phyloP scores from a whole-genome alignment of 2,329 filamentous ascomycete genomes.

The Epichloe hybrida region DNA sequence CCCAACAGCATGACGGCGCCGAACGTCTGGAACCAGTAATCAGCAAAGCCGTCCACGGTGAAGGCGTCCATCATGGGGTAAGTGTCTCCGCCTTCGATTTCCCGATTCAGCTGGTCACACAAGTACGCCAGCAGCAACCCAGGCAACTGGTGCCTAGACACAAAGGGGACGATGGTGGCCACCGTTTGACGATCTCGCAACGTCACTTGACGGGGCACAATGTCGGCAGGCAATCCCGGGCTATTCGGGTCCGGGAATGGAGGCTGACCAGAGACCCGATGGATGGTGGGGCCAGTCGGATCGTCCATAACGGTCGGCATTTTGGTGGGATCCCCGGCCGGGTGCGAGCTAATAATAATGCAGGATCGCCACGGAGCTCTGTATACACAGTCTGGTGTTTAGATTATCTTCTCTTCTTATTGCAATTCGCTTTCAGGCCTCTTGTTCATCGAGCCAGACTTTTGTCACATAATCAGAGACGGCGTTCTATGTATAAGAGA shows the following conservation, averaged over 20 bases:
- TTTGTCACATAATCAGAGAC: too few species aligned
- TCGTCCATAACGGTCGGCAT: constrained; percentile 76
- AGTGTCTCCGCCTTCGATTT: constrained; percentile 84
- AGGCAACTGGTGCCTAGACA: constrained; percentile 64
- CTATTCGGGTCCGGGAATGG: constrained; percentile 51
- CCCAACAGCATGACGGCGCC: constrained; percentile 78
- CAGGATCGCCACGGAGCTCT: not conserved
- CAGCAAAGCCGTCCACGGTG: constrained; percentile 58
- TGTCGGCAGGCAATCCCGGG: constrained; percentile 52
- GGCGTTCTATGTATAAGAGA: too few species aligned
- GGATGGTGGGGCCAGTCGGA: constrained; percentile 55
- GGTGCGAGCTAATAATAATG: not conserved
- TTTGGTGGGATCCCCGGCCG: not conserved
- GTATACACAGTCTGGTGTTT: too few species aligned
- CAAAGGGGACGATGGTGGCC: constrained; percentile 73
- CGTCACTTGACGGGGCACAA: constrained; percentile 63
- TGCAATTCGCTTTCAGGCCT: not conserved
- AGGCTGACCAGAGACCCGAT: constrained; percentile 51
- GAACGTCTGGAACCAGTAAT: constrained; percentile 88
- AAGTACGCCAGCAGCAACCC: constrained; percentile 62
- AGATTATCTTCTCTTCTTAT: not conserved
- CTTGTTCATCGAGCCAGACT: not conserved
- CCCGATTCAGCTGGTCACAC: constrained; percentile 72
- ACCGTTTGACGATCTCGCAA: constrained; percentile 73
- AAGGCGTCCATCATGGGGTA: constrained; percentile 78